phyloP scores from a whole-genome alignment of 78 protist genomes.

The Dictyostelium discoideum region DNA sequence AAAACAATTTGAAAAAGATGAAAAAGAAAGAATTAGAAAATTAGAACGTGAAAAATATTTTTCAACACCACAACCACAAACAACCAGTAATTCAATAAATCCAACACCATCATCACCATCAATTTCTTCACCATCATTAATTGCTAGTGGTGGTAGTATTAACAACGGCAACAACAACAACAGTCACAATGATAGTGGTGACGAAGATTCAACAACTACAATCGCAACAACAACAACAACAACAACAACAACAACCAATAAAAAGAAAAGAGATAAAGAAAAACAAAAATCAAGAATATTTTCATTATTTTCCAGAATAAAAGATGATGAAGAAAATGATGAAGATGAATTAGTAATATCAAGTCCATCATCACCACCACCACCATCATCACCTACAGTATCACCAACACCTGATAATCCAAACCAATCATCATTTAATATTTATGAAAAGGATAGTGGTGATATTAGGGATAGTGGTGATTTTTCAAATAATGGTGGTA shows the following conservation, averaged over 20 bases:
- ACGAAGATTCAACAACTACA: neutral
- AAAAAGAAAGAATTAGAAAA: constrained; percentile 3
- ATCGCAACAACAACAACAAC: neutral
- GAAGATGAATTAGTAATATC: constrained; percentile 27
- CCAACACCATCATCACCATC: neutral
- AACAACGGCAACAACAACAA: no score
- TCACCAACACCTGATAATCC: constrained; percentile 17
- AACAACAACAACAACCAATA: neutral
- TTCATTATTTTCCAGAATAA: constrained; percentile 28
- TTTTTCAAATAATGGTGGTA: neutral
- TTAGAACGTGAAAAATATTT: neutral
- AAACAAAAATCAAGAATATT: constrained; percentile 34
- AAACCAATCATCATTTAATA: neutral
- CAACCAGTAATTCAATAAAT: neutral
- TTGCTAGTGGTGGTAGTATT: neutral
- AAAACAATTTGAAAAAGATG: constrained; percentile 16
- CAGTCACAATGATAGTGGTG: neutral
- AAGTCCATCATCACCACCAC: neutral
- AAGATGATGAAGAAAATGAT: constrained; percentile 12
- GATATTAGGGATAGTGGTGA: neutral
- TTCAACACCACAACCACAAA: neutral
- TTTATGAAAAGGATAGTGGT: neutral
- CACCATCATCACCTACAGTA: neutral
- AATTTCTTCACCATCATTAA: neutral
- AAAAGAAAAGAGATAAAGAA: constrained; percentile 34